Evolutionary conservation across 1,284 basidiomycete species (phyloP).

Genomic region (Ceratobasidium sp.): DNA sequence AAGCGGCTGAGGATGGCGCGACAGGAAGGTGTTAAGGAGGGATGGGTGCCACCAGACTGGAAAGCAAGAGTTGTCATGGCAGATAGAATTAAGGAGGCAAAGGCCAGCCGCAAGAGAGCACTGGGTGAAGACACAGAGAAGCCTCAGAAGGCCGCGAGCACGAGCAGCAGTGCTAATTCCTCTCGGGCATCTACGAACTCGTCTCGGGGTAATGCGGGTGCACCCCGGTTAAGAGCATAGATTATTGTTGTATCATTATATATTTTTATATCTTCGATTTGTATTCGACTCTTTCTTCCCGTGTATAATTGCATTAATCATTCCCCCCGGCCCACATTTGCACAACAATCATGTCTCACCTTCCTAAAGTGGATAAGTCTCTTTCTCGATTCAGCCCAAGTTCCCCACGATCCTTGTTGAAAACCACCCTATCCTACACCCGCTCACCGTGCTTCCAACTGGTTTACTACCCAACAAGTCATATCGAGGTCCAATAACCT

Average conservation of each 20-base stretch:
- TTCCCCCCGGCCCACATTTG: background rate
- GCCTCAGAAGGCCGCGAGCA: background rate
- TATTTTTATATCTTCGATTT: constrained; percentile 19
- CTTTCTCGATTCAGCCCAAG: background rate
- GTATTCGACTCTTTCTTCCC: background rate
- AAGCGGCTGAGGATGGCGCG: constrained; percentile 18
- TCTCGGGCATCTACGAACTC: background rate
- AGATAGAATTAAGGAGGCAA: constrained; percentile 37
- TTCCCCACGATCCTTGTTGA: background rate
- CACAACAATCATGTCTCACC: background rate
- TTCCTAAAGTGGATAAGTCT: constrained; percentile 8
- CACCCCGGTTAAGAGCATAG: background rate
- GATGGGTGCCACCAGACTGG: constrained; percentile 42
- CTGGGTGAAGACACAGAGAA: background rate
- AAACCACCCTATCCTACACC: background rate
- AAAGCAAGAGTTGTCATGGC: constrained; percentile 26
- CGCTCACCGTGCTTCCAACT: background rate
- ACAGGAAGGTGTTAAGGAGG: constrained; percentile 28
- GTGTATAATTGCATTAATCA: constrained; percentile 1
- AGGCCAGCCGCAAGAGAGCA: background rate
- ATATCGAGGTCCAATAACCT: background rate
- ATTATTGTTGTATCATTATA: constrained; percentile 28
- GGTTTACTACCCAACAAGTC: background rate
- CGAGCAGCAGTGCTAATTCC: background rate
- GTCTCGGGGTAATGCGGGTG: background rate